Evolutionary conservation across 192 early-diverging fungal species (phyloP), one percentile per base, ranked within the genome.

Genomic region (Oehlia diaphana): DNA sequence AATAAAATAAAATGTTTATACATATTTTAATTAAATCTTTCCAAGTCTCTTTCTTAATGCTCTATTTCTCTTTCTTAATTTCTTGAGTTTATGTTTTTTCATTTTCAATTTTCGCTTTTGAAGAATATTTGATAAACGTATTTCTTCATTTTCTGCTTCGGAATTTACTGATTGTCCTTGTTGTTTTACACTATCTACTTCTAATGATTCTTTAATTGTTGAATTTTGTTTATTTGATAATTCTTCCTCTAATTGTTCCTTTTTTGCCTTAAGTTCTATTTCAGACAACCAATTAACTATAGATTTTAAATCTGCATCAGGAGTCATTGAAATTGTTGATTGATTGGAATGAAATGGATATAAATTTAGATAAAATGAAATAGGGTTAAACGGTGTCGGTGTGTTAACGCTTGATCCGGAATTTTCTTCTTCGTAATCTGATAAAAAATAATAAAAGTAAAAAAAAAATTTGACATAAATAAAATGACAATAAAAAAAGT

Each of bases 71-170:
- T 93, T 94, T 79, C 93, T 88, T 71, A 92, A 82, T 83, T 98
- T 98, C 84, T 93, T 94, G 83, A 93, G 93, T 87, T 98, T 98
- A 89, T 98, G 95, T 87, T 97, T 98, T 82, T 96, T 96, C 95
- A 97, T 96, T 91, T 95, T 96, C 86, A 92, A 91, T 80, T 88
- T 92, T 71, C 95, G 90, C 82, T 93, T 93, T 85, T 95, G 92
- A 79, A 91, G 83, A 42, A 96, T 93, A 79, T 90, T 94, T 33
- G 95, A 92, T 81, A 64, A 92, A 86, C 39, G 82, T 84, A 65
- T 23, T 58, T 33, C 10, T 28, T 8, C 12, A 81, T 89, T 83
- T 26, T 63, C 79, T 80, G 78, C 1, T 83, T 77, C 42, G 68
- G 8, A 35, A 78, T 72, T 26, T 70, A 16, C 6, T 14, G 14